phyloP scores from a whole-genome alignment of 31 red algal species.

The Odonthalia washingtoniensis region DNA sequence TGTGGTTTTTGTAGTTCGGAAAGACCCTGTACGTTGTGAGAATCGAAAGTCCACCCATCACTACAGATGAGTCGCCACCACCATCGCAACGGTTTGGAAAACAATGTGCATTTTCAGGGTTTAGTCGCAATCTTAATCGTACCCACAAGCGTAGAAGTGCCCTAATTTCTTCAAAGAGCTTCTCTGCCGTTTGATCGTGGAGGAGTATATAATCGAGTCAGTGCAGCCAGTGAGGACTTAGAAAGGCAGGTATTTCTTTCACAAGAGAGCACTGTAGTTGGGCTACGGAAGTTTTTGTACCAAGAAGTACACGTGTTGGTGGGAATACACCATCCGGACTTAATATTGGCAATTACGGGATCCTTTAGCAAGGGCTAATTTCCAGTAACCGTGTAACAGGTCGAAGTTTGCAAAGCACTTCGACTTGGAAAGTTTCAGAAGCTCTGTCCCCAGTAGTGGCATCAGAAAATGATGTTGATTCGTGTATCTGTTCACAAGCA shows the following conservation, averaged over 20 bases:
- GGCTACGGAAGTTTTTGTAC: not conserved
- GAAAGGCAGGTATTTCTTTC: not conserved
- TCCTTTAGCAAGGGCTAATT: constrained; percentile 1
- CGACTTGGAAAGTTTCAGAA: not conserved
- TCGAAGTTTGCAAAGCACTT: constrained; percentile 32
- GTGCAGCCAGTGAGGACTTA: not conserved
- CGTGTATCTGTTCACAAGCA: not conserved
- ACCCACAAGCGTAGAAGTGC: not conserved
- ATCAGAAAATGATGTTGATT: not conserved
- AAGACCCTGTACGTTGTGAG: not conserved
- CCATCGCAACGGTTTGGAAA: not conserved
- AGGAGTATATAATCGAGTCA: not conserved
- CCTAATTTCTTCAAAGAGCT: not conserved
- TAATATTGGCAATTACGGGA: not conserved
- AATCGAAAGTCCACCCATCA: not conserved
- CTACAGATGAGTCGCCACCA: not conserved
- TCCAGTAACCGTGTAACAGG: constrained; percentile 20
- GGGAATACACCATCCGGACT: constrained; percentile 5
- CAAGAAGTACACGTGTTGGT: constrained; percentile 22
- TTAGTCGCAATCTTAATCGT: not conserved
- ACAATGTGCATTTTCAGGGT: not conserved
- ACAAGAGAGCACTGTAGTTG: not conserved
- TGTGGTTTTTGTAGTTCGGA: not conserved
- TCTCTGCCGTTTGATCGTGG: not conserved
- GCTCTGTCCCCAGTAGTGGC: not conserved